Evolutionary conservation across 1,284 basidiomycete genomes (phyloP), one percentile per base, ranked within the genome.

Genomic region (Vanrija pseudolonga): DNA sequence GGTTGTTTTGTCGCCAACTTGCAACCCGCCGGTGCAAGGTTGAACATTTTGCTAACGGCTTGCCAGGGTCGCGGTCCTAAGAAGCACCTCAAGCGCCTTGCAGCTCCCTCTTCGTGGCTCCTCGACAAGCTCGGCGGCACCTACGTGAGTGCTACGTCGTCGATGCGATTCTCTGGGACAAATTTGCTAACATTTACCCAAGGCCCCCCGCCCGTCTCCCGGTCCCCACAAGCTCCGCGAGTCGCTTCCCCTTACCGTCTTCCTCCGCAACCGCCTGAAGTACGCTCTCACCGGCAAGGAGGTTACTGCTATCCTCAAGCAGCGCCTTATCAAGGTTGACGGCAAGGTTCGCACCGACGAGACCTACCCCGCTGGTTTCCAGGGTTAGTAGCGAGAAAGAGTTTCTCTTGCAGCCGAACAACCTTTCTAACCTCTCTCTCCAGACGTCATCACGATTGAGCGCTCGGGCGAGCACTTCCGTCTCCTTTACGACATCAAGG

Each of bases 381-480:
- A 88, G 91, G 93, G 90, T 93, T 62, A 68, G 86, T 76, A 32
- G 32, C 32, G n/a, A n/a, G n/a, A 32, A 32, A 32, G 51, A 32
- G 32, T 39, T 42, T 46, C 4, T 24, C n/a, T n/a, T 37, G 5
- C 18, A 47, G 17, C 15, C 26, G n/a, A n/a, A 32, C 28, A 12
- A 11, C 26, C 26, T 14, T n/a, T n/a, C 40, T 56, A 40, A 56
- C 50, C 39, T 28, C n/a, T n/a, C 6, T 17, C 9, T 12, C 11
- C 57, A 93, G 93, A 98, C 79, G 95, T 98, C 60, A 84, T 99
- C 77, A 86, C 91, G 57, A 91, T 99, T 67, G 96, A 98, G 80
- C 94, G 94, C 79, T 98, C 95, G 47, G 91, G 90, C 80, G 95
- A 99, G 81, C 89, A 98, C 84, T 99, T 98, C 89, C 95, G 95